These are phyloP conservation scores for Cordyceps fumosorosea DNA, from an alignment of 2,329 filamentous ascomycete genomes.

Conservation along the genomic window DNA sequence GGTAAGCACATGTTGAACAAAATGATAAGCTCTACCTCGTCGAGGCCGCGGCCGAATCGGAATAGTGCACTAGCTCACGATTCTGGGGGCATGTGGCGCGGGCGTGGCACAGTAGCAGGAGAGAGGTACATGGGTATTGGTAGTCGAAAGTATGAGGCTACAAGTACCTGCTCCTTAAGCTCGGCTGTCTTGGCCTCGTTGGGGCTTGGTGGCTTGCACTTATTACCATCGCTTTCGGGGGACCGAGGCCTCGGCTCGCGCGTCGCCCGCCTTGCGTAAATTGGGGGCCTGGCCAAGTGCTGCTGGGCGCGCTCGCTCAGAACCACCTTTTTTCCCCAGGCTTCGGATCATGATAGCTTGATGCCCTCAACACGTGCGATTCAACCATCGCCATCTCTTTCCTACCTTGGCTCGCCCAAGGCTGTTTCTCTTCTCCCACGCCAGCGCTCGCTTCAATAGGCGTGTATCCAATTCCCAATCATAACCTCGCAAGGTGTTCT, in stretches of 20 bases:
- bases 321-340: neutral
- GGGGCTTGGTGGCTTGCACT: neutral
- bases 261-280: neutral
- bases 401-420: neutral
- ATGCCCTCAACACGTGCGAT: neutral
- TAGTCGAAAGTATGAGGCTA: no score
- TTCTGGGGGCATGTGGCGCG: slow-evolving; percentile 6
- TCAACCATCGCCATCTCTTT: neutral
- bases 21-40: neutral
- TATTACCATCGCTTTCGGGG: slow-evolving; percentile 2
- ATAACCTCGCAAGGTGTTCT: neutral
- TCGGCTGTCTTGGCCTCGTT: neutral
- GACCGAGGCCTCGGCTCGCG: slow-evolving; percentile 12
- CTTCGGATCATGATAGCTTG: slow-evolving; percentile 5
- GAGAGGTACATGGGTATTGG: neutral
- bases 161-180: neutral
- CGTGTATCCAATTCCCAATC: neutral
- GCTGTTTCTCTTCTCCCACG: neutral
- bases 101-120: neutral
- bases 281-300: no score
- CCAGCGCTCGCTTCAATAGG: neutral
- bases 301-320: neutral
- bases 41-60: neutral
- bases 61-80: neutral
- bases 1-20: neutral